phyloP scores from a whole-genome alignment of 192 early-diverging fungal genomes.

The Podila epicladia region DNA sequence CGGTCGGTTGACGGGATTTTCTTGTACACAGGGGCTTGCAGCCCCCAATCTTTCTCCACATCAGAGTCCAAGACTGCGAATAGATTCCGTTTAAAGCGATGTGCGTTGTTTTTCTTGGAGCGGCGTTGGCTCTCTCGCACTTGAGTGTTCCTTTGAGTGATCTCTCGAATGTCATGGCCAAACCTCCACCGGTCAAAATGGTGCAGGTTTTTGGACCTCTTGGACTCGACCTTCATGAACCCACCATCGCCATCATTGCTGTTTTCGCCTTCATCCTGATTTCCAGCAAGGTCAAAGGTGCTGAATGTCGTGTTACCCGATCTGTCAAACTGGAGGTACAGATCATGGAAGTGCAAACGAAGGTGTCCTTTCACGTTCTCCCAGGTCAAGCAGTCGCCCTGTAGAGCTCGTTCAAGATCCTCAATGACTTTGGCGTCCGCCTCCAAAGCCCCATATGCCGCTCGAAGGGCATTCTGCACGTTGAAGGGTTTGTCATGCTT shows the following conservation, averaged over 20 bases:
- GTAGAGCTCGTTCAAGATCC: conserved; percentile 12
- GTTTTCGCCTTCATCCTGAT: not conserved
- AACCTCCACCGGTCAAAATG: conserved; percentile 20
- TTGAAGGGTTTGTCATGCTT: conserved; percentile 12
- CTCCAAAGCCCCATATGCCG: conserved; percentile 28
- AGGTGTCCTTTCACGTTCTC: conserved; percentile 16
- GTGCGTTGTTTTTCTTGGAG: conserved; percentile 1
- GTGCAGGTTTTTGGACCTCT: not conserved
- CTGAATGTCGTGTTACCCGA: no score
- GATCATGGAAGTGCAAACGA: conserved; percentile 29
- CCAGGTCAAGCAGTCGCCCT: conserved; percentile 21
- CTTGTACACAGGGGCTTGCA: not conserved
- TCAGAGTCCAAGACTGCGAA: conserved; percentile 33
- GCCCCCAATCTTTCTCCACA: conserved; percentile 4
- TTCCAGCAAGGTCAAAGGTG: no score
- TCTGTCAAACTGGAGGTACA: conserved; percentile 8
- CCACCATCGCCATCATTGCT: conserved; percentile 10
- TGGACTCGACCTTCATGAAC: conserved; percentile 4
- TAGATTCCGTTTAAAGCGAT: not conserved
- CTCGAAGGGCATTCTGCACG: conserved; percentile 40
- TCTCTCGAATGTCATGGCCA: conserved; percentile 15
- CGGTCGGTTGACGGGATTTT: conserved; percentile 8
- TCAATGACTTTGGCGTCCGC: conserved; percentile 9
- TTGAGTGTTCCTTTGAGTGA: not conserved
- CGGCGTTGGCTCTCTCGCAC: conserved; percentile 17